phyloP scores from a whole-genome alignment of 768 basidiomycete genomes.

The Tylopilus rubrobrunneus region DNA sequence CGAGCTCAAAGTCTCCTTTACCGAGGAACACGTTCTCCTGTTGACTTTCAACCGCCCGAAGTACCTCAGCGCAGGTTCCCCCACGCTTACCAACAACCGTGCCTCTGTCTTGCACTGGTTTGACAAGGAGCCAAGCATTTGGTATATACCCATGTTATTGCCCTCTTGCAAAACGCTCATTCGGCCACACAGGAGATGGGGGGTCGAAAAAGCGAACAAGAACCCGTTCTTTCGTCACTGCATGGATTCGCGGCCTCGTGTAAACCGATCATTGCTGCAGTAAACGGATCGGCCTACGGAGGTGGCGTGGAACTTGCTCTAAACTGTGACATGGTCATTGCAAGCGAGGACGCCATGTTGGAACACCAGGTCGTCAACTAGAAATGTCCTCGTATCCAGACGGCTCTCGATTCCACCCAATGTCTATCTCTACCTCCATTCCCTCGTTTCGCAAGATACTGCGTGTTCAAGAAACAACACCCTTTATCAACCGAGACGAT shows the following conservation, averaged over 20 bases:
- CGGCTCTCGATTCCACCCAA: conserved; percentile 13
- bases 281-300: conserved; percentile 68
- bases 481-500: conserved; percentile 24
- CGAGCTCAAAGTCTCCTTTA: conserved; percentile 39
- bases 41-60: conserved; percentile 66
- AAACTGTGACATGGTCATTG: conserved; percentile 76
- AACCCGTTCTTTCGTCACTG: conserved; percentile 34
- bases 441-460: conserved; percentile 25
- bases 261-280: conserved; percentile 81
- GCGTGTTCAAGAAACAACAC: conserved; percentile 18
- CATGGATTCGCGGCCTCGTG: conserved; percentile 65
- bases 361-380: no score
- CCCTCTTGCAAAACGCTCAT: neutral
- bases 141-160: conserved; percentile 40
- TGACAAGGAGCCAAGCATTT: conserved; percentile 65
- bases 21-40: conserved; percentile 48
- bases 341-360: conserved; percentile 64
- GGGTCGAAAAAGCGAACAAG: conserved; percentile 42
- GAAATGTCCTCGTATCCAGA: conserved; percentile 13
- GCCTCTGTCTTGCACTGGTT: conserved; percentile 63
- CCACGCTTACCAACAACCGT: conserved; percentile 52
- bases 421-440: conserved; percentile 28
- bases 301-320: conserved; percentile 66
- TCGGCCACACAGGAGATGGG: conserved; percentile 46
- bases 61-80: conserved; percentile 70